These are phyloP conservation scores for Trypethelium eluteriae DNA, from an alignment of 495 filamentous ascomycete species.

Conservation along the genomic window DNA sequence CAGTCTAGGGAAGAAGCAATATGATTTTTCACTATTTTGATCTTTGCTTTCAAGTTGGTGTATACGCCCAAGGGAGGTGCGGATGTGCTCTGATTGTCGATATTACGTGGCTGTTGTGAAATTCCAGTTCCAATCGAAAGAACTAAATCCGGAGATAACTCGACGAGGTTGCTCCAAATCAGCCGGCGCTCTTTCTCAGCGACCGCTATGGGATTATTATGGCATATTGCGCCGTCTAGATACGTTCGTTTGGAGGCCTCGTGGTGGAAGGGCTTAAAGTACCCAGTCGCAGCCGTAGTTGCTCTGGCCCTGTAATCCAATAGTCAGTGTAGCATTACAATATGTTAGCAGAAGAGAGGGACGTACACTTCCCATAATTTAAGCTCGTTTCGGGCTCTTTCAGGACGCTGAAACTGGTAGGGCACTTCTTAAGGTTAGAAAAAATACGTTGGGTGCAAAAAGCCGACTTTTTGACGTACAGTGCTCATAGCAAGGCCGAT, in stretches of 20 bases:
- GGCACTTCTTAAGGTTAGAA: slow-evolving; percentile 17
- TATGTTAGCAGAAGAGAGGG: neutral
- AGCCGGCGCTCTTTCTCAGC: slow-evolving; percentile 43
- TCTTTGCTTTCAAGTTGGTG: neutral
- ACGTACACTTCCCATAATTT: slow-evolving; percentile 46
- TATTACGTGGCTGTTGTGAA: neutral
- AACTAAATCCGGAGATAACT: slow-evolving; percentile 40
- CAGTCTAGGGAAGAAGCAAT: neutral
- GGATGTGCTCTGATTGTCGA: neutral
- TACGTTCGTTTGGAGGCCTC: slow-evolving; percentile 35
- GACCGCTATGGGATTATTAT: slow-evolving; percentile 44
- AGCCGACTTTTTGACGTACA: neutral
- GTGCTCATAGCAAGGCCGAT: slow-evolving; percentile 26
- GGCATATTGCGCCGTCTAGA: slow-evolving; percentile 40
- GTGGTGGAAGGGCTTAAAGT: slow-evolving; percentile 43
- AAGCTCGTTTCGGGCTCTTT: slow-evolving; percentile 38
- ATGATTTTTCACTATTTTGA: slow-evolving; percentile 3
- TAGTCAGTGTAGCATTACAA: slow-evolving; percentile 16
- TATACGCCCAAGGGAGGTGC: neutral
- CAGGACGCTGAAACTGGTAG: slow-evolving; percentile 42
- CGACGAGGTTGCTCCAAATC: slow-evolving; percentile 41
- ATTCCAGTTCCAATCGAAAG: slow-evolving; percentile 41
- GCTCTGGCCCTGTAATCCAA: slow-evolving; percentile 37
- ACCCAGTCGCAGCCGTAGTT: slow-evolving; percentile 43
- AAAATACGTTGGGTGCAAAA: neutral